Conservation (phyloP, 2,329 filamentous ascomycete species). For the Phialophora expanda region DNA sequence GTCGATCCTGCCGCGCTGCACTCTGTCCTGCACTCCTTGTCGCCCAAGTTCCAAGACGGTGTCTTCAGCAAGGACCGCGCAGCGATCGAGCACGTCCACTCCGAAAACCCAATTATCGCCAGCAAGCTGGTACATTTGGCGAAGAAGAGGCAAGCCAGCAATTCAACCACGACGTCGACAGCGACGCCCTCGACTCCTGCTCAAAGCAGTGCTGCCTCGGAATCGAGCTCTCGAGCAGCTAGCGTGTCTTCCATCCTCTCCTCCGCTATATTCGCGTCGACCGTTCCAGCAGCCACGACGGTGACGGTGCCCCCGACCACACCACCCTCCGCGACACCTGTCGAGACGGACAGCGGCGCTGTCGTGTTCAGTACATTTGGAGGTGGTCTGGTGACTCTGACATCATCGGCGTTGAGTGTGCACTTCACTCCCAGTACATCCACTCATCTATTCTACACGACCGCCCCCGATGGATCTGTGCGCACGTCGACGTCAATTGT, state of each 20-base stretch:
- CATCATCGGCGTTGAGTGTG: constrained; percentile 37
- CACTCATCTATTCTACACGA: constrained; percentile 50
- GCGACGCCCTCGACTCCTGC: constrained; percentile 38
- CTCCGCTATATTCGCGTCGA: constrained; percentile 38
- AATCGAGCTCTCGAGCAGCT: constrained; percentile 34
- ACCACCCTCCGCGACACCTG: constrained; percentile 34
- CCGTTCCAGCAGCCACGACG: constrained; percentile 36
- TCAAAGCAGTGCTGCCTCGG: constrained; percentile 32
- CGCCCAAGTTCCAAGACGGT: constrained; percentile 70
- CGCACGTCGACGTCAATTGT: constrained; percentile 54
- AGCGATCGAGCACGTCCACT: constrained; percentile 67
- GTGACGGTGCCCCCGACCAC: constrained; percentile 37
- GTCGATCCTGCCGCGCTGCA: constrained; percentile 67
- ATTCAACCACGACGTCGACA: constrained; percentile 41
- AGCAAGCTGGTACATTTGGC: constrained; percentile 68
- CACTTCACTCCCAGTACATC: constrained; percentile 46
- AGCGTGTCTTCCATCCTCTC: constrained; percentile 37
- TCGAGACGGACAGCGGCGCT: constrained; percentile 37
- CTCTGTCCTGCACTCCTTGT: constrained; percentile 67
- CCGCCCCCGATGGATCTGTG: constrained; percentile 49
- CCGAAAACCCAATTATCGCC: constrained; percentile 65
- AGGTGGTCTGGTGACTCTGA: constrained; percentile 41
- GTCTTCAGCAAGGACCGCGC: constrained; percentile 69
- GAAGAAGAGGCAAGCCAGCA: constrained; percentile 58
- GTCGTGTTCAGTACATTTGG: constrained; percentile 42